These are phyloP conservation scores for Tilletia caries DNA, from an alignment of 1,284 basidiomycete species.

Conservation along the genomic window DNA sequence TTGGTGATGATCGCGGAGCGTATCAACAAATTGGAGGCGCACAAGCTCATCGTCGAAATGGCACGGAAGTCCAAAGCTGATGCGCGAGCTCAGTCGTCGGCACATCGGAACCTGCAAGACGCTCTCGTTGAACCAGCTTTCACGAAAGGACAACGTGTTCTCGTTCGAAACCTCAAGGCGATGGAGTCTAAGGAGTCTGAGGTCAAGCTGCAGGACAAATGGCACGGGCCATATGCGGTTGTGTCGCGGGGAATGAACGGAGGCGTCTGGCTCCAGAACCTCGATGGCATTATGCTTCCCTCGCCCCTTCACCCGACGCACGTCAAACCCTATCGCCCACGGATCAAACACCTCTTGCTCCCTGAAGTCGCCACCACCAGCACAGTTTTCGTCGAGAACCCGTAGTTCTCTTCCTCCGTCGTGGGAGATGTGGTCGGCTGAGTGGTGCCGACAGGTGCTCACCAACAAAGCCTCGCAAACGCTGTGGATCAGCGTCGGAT, in stretches of 20 bases:
- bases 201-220: not conserved
- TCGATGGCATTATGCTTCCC: not conserved
- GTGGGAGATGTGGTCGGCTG: too few species aligned
- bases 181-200: not conserved
- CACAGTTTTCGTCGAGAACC: too few species aligned
- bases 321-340: not conserved
- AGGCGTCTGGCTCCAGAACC: not conserved
- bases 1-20: not conserved
- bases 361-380: not conserved
- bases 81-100: not conserved
- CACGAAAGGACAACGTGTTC: not conserved
- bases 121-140: not conserved
- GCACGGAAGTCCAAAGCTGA: not conserved
- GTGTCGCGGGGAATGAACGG: not conserved
- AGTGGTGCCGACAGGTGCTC: too few species aligned
- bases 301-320: not conserved
- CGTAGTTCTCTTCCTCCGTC: too few species aligned
- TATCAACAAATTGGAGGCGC: not conserved
- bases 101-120: not conserved
- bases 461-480: too few species aligned
- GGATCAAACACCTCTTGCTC: not conserved
- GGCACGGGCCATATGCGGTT: not conserved
- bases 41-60: not conserved
- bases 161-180: not conserved
- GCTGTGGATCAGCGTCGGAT: too few species aligned